Conservation (phyloP, 2,329 filamentous ascomycete genomes). For the Talaromyces sp. region DNA sequence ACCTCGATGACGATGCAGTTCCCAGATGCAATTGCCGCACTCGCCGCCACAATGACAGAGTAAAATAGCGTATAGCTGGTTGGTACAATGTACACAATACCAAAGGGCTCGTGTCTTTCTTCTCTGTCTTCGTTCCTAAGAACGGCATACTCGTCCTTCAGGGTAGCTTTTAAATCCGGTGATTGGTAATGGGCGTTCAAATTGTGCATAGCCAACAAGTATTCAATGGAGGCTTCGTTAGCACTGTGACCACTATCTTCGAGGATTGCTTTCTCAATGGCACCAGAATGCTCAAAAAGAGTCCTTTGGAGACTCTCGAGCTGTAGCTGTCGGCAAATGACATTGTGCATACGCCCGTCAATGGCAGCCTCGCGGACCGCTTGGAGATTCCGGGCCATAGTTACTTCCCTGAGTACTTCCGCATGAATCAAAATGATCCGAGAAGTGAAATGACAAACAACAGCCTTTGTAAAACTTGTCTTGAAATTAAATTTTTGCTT, state of each 20-base stretch:
- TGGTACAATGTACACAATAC: conserved; percentile 45
- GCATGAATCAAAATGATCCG: background rate
- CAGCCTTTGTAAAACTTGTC: background rate
- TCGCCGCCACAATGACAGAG: conserved; percentile 40
- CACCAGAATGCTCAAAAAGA: conserved; percentile 2
- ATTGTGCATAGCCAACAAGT: conserved; percentile 1
- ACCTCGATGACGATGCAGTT: conserved; percentile 48
- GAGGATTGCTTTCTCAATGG: conserved; percentile 1
- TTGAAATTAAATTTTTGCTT: background rate
- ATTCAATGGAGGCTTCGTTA: conserved; percentile 7
- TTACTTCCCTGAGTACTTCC: background rate
- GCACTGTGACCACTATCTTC: background rate
- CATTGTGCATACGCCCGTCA: conserved; percentile 9
- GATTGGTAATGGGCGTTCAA: conserved; percentile 7
- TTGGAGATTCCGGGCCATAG: conserved; percentile 6
- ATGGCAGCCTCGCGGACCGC: conserved; percentile 9
- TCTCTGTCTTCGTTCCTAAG: background rate
- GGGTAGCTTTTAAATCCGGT: background rate
- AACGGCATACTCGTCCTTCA: conserved; percentile 5
- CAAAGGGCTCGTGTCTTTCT: conserved; percentile 6
- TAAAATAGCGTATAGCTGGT: conserved; percentile 47
- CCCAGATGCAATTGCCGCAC: conserved; percentile 47
- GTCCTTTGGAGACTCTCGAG: conserved; percentile 9
- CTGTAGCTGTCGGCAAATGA: conserved; percentile 9
- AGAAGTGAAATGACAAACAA: background rate